Evolutionary conservation across 805 yeast species (phyloP), one percentile per base, ranked within the genome.

Genomic region (Ogataea saltuana): DNA sequence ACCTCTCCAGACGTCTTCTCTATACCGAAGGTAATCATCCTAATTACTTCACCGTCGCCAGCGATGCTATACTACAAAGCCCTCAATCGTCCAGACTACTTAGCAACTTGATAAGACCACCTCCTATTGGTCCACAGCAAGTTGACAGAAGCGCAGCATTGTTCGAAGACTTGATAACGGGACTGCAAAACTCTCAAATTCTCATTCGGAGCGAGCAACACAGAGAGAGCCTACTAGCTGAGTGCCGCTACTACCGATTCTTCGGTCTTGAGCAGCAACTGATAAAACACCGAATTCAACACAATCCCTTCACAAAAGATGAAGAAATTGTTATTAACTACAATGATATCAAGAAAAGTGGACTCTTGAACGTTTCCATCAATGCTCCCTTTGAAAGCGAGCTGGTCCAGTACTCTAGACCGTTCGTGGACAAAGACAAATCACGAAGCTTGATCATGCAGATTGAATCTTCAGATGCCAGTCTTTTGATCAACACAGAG

Each of bases 201-300:
- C 65, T 68, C 1, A 69, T 85, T 15, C 55, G 58, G 33, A 68
- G 73, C 42, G 84, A 80, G 30, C 60, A 63, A 1, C 85, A 82
- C 57, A 70, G 96, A 31, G 60, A 65, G 8, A 61, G 76, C 12
- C 67, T 89, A 45, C 61, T 83, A 7, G 70, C 70, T 40, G 97
- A 89, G 58, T 85, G 95, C 50, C 71, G 76, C 33, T 89, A 85
- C 64, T 89, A 87, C 61, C 70, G 91, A 35, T 83, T 89, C 53
- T 66, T 78, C 35, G 88, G 81, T 27, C 67, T 89, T 28, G 95
- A 85, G 59, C 95, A 88, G 64, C 64, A 72, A 46, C 59, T 89
- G 18, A 62, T 85, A n/a, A 74, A 75, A 37, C 77, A 74, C 53
- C 61, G 61, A 20, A 69, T 84, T 10, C 46, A 65, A 1, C 60